Evolutionary conservation across 306 rosid species (phyloP).

Genomic region (Bauhinia variegata): DNA sequence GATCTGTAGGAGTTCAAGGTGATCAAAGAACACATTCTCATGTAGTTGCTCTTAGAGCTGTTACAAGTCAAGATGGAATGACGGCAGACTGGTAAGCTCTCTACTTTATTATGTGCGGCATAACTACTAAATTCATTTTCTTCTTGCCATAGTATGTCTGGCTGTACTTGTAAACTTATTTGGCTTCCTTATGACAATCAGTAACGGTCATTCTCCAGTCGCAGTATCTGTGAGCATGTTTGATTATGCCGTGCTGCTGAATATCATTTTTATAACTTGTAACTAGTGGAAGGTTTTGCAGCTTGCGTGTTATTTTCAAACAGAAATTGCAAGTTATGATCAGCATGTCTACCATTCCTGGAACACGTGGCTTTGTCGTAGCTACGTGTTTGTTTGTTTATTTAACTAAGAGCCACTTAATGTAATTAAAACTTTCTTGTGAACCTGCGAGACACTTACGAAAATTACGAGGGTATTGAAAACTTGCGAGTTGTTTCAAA

Average conservation of each 20-base stretch:
- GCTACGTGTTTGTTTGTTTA: too few relatives aligned
- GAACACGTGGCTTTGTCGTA: too few relatives aligned
- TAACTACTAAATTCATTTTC: conserved; percentile 5
- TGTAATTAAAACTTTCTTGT: too few relatives aligned
- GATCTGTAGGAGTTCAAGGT: conserved; percentile 95
- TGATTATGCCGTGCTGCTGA: conserved; percentile 25
- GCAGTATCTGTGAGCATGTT: neutral
- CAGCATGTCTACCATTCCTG: neutral
- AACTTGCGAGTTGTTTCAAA: conserved; percentile 8
- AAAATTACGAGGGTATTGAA: too few relatives aligned
- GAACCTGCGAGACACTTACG: too few relatives aligned
- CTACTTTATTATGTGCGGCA: conserved; percentile 8
- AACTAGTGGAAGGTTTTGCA: neutral
- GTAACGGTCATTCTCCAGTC: neutral
- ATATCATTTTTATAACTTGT: neutral
- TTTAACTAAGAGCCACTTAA: too few relatives aligned
- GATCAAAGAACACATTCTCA: conserved; percentile 97
- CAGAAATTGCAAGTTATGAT: conserved; percentile 5
- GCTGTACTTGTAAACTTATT: neutral
- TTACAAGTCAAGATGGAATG: conserved; percentile 99
- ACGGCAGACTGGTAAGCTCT: conserved; percentile 89
- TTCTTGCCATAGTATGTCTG: neutral
- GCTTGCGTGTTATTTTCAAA: neutral
- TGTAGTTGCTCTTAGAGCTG: conserved; percentile 93
- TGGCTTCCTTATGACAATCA: neutral